phyloP scores from a whole-genome alignment of 192 early-diverging fungal species.

The Backusella australiensis region DNA sequence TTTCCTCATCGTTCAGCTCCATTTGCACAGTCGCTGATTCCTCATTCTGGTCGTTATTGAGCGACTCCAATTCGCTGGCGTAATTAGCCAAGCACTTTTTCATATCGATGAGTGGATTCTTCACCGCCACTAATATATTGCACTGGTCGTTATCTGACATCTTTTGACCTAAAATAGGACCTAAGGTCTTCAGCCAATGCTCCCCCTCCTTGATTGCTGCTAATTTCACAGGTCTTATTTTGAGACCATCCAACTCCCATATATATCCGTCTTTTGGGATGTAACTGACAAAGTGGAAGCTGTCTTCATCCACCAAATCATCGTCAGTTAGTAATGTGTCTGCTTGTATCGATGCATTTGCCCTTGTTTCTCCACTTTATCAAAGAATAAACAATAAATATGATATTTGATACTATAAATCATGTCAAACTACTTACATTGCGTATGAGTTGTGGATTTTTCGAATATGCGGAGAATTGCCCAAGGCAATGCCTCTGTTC shows the following conservation, averaged over 20 bases:
- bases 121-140: neutral
- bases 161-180: neutral
- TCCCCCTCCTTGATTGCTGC: neutral
- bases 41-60: neutral
- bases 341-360: neutral
- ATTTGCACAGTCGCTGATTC: neutral
- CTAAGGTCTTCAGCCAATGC: neutral
- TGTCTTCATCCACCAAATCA: neutral
- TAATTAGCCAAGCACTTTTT: neutral
- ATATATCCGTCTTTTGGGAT: neutral
- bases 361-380: neutral
- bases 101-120: neutral
- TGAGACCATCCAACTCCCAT: neutral
- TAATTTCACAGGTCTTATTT: neutral
- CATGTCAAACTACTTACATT: neutral
- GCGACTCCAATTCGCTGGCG: neutral
- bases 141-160: neutral
- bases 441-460: neutral
- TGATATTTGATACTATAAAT: neutral
- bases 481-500: neutral
- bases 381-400: neutral
- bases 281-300: neutral
- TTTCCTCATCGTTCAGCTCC: neutral
- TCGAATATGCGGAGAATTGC: neutral
- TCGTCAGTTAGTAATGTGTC: neutral